A percentile compares a stretch with the other conserved stretches of the same genome.
These are phyloP conservation scores for Calonectria honghensis DNA, from an alignment of 2,329 filamentous ascomycete genomes.

Conservation along the genomic window DNA sequence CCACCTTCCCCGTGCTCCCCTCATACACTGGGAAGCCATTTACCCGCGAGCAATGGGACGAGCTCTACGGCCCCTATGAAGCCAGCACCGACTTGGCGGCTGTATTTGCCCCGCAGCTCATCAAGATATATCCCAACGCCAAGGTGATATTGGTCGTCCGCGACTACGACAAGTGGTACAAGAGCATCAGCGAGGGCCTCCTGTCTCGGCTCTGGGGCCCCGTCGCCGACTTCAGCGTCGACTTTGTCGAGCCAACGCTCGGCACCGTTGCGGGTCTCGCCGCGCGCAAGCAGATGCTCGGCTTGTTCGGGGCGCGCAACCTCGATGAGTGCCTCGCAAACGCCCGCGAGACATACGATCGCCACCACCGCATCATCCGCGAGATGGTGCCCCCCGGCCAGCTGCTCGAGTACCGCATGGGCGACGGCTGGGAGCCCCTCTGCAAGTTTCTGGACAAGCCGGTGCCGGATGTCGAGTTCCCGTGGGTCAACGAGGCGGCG, in stretches of 20 bases:
- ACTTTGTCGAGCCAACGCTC: conserved; percentile 56
- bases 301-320: conserved; percentile 52
- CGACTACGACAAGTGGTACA: conserved; percentile 58
- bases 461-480: conserved; percentile 57
- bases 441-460: conserved; percentile 60
- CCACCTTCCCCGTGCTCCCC: conserved; percentile 52
- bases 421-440: conserved; percentile 61
- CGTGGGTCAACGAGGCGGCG: conserved; percentile 57
- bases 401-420: conserved; percentile 58
- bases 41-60: conserved; percentile 58
- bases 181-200: conserved; percentile 57
- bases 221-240: conserved; percentile 34
- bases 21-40: conserved; percentile 55
- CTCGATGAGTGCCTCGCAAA: conserved; percentile 50
- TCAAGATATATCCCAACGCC: conserved; percentile 58
- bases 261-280: conserved; percentile 54
- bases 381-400: conserved; percentile 52
- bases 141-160: conserved; percentile 59
- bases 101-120: conserved; percentile 55
- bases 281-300: conserved; percentile 54
- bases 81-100: conserved; percentile 57
- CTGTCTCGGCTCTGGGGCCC: conserved; percentile 52
- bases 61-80: conserved; percentile 57
- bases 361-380: conserved; percentile 55
- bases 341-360: conserved; percentile 52